A percentile compares a stretch with the other conserved stretches of the same genome.
Conservation (phyloP, 176 grass and related monocot species). For the Aechmea fasciata region DNA sequence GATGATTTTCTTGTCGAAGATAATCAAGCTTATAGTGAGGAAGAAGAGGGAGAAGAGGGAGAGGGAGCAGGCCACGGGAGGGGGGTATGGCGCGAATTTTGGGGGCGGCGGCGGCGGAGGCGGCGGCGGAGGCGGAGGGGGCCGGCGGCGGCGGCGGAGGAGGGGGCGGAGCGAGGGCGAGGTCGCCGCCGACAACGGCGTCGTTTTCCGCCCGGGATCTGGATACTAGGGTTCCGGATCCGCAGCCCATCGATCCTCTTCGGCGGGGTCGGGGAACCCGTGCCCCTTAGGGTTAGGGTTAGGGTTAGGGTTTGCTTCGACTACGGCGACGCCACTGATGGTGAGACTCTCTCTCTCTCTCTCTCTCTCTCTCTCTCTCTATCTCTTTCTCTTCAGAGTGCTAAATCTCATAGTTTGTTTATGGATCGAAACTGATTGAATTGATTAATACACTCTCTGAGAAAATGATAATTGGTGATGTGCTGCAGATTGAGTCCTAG, state of each 20-base stretch:
- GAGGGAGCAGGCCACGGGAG: too few relatives aligned
- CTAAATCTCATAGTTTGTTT: not conserved
- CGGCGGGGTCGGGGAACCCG: conserved; percentile 33
- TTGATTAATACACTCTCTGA: too few relatives aligned
- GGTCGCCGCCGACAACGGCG: conserved; percentile 19
- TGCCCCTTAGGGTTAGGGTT: conserved; percentile 51
- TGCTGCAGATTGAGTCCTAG: too few relatives aligned
- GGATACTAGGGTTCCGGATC: conserved; percentile 37
- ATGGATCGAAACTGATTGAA: too few relatives aligned
- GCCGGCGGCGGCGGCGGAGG: conserved; percentile 9
- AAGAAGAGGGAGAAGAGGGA: too few relatives aligned
- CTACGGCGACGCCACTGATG: conserved; percentile 31
- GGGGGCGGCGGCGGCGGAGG: conserved; percentile 5
- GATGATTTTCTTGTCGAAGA: too few relatives aligned
- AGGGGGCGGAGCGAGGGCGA: conserved; percentile 2
- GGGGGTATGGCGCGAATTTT: too few relatives aligned
- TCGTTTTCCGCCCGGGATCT: conserved; percentile 59
- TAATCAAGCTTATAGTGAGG: too few relatives aligned
- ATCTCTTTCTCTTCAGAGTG: not conserved
- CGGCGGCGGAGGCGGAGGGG: conserved; percentile 18
- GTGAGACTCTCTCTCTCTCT: conserved; percentile 20
- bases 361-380: conserved; percentile 7
- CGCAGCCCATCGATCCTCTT: conserved; percentile 39
- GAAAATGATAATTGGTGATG: too few relatives aligned
- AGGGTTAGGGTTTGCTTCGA: conserved; percentile 54